These are phyloP conservation scores for Cephaloascus albidus DNA, from an alignment of 805 yeast species.

Conservation along the genomic window DNA sequence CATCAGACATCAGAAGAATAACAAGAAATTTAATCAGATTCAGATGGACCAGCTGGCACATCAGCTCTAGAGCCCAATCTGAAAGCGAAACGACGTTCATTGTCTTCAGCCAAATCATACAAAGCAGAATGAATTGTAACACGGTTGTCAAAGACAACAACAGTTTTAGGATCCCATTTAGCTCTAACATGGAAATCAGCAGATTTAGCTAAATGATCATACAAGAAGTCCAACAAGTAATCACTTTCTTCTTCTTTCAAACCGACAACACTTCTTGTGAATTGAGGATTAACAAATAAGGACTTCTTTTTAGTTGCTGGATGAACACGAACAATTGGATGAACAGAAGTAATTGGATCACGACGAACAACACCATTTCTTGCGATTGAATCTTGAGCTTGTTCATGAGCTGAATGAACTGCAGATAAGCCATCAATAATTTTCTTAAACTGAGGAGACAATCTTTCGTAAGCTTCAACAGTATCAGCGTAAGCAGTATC, in stretches of 20 bases:
- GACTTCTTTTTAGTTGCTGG: conserved; percentile 62
- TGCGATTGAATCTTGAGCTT: conserved; percentile 46
- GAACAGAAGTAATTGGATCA: conserved; percentile 50
- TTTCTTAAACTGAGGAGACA: conserved; percentile 56
- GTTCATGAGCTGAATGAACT: conserved; percentile 62
- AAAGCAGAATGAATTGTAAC: not conserved
- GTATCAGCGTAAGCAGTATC: conserved; percentile 74
- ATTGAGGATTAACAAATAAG: conserved; percentile 48
- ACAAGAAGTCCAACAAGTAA: conserved; percentile 46
- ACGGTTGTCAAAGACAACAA: not conserved
- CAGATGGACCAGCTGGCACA: too few relatives aligned
- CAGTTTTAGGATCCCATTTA: not conserved
- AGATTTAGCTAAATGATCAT: conserved; percentile 19
- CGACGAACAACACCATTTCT: conserved; percentile 62
- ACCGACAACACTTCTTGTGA: conserved; percentile 60
- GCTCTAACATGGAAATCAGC: not conserved
- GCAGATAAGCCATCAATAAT: conserved; percentile 55
- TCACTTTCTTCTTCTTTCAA: conserved; percentile 67
- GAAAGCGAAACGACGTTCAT: not conserved
- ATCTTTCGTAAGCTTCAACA: conserved; percentile 59
- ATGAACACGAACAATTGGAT: conserved; percentile 65
- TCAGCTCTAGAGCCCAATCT: not conserved
- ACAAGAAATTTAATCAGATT: too few relatives aligned
- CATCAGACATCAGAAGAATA: too few relatives aligned
- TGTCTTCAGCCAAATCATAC: not conserved